Percentiles rank a stretch among this genome's conserved stretches.
Evolutionary conservation across 768 basidiomycete species (phyloP).

Genomic region (Psilocybe azurescens): DNA sequence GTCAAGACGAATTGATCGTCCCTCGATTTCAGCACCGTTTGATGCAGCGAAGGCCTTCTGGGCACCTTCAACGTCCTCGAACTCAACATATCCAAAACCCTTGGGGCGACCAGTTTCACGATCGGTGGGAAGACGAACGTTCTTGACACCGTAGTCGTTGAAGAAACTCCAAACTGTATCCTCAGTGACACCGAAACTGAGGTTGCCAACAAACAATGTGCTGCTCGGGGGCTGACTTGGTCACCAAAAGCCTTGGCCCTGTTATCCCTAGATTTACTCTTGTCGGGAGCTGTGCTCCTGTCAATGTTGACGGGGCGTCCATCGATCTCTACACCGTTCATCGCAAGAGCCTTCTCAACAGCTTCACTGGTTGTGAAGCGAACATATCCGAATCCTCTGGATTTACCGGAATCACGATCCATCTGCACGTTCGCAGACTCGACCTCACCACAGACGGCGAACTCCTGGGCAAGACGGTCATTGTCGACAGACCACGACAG

Average conservation of each 20-base stretch:
- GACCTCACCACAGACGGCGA: constrained; percentile 88
- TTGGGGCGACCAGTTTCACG: constrained; percentile 89
- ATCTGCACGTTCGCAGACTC: constrained; percentile 87
- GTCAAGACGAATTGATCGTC: constrained; percentile 83
- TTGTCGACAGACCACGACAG: constrained; percentile 98
- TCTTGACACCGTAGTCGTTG: constrained; percentile 87
- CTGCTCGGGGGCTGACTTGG: constrained; percentile 64
- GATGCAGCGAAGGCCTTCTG: constrained; percentile 78
- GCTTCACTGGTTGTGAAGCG: constrained; percentile 74
- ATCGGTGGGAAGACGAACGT: constrained; percentile 91
- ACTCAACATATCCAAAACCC: constrained; percentile 98
- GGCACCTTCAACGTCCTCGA: constrained; percentile 78
- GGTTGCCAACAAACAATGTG: constrained; percentile 90
- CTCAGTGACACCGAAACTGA: constrained; percentile 81
- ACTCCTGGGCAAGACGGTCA: constrained; percentile 92
- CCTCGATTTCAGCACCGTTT: constrained; percentile 78
- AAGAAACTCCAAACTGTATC: constrained; percentile 91
- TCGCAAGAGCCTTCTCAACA: constrained; percentile 78
- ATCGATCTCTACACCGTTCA: constrained; percentile 91
- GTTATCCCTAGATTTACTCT: constrained; percentile 61
- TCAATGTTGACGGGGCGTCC: constrained; percentile 90
- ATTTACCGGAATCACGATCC: constrained; percentile 81
- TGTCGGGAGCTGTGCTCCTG: constrained; percentile 69
- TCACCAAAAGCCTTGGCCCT: constrained; percentile 84
- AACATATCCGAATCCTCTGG: constrained; percentile 87